Evolutionary conservation across 1,284 basidiomycete genomes (phyloP), one percentile per base, ranked within the genome.

Genomic region (Ustilago curta): DNA sequence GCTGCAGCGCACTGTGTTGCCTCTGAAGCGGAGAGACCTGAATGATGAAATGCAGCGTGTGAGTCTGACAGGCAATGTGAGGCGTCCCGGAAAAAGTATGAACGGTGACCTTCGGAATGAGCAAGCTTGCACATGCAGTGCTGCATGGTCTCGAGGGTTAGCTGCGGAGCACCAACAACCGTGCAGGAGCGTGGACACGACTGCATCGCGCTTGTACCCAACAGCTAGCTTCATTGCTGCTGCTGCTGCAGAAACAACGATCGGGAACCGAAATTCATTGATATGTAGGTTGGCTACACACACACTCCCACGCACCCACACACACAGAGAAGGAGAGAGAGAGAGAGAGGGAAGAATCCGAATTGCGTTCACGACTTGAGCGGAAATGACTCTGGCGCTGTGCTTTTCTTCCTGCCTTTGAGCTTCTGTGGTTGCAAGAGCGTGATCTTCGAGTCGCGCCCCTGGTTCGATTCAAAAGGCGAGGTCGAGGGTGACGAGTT

Each of bases 161-260:
- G 45, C 48, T 11, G 48, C 48, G 56, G 47, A 58, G 27, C 37
- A 29, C 29, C 35, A 58, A 50, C 35, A 58, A 50, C 9, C 23
- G 16, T 49, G 19, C 23, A 27, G 27, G 19, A 47, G 12, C 35
- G 35, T 37, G 35, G 35, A 37, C 35, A 37, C 35, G 35, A 16
- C 35, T 37, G 35, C 35, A 16, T 37, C 45, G 45, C 45, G 45
- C 45, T 47, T 31, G 45, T 47, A 47, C 45, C 45, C 27, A 47
- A 18, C 18, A 7, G 16, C 45, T 31, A 18, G 27, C 45, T 47
- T 47, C 27, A 1, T n/a, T 47, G 27, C 18, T 29, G 27, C 45
- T 47, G 44, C 6, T n/a, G 40, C 40, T 19, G 40, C 6, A 14
- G 40, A 47, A 47, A 47, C 29, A 29, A 25, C 45, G 45, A 27